Conservation (phyloP, 176 grass and related monocot species). For the Pharus latifolius region DNA sequence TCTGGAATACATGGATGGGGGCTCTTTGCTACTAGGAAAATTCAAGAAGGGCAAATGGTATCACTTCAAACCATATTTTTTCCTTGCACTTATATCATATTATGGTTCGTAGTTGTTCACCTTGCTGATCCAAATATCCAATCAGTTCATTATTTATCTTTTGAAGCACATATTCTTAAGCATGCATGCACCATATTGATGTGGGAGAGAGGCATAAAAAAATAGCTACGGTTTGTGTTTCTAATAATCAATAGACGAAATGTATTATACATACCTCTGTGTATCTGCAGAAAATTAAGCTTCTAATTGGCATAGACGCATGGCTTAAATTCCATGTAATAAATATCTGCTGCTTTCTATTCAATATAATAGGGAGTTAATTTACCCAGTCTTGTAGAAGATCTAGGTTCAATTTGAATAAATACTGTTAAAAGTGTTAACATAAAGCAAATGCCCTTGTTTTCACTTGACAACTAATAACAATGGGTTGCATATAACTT, state of each 20-base stretch:
- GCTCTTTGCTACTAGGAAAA: constrained; percentile 76
- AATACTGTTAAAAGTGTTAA: too few species aligned
- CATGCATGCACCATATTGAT: background rate
- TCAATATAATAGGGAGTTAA: background rate
- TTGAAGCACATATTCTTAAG: background rate
- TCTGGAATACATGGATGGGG: constrained; percentile 99
- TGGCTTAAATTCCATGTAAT: background rate
- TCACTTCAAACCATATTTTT: background rate
- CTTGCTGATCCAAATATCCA: background rate
- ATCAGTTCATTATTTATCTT: background rate
- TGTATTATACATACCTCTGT: background rate
- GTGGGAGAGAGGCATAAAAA: background rate
- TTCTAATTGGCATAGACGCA: too few species aligned
- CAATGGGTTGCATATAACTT: background rate
- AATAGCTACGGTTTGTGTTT: background rate
- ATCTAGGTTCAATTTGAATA: too few species aligned
- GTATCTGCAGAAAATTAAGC: too few species aligned
- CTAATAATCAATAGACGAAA: background rate
- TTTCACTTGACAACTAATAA: background rate
- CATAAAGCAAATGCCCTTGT: too few species aligned
- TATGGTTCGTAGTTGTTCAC: background rate
- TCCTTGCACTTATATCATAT: background rate
- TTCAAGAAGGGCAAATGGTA: constrained; percentile 98
- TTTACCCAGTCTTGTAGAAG: too few species aligned
- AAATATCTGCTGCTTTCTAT: background rate